A percentile compares a stretch with the other conserved stretches of the same genome.
Evolutionary conservation across 164 flowering plant species (phyloP).

Genomic region (Euptelea pleiosperma): DNA sequence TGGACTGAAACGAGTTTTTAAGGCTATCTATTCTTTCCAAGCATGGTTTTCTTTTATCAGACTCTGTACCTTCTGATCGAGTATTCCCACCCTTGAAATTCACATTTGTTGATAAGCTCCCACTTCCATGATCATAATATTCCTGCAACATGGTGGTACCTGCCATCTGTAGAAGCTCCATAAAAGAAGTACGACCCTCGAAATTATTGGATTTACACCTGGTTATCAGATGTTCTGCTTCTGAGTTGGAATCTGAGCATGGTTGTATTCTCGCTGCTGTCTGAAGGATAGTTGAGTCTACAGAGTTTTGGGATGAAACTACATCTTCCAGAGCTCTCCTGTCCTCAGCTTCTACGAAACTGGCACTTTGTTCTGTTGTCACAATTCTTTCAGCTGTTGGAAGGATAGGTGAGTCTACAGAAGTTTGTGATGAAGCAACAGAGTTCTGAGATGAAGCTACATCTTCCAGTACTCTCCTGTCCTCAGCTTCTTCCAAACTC

Average conservation of each 20-base stretch:
- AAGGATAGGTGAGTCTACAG: slow-evolving; percentile 25
- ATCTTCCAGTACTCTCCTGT: slow-evolving; percentile 34
- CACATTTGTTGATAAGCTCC: slow-evolving; percentile 13
- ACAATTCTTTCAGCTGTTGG: not conserved
- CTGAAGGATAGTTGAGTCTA: slow-evolving; percentile 23
- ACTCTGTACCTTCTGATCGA: slow-evolving; percentile 15
- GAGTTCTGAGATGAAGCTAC: slow-evolving; percentile 52
- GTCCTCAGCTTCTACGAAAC: slow-evolving; percentile 8
- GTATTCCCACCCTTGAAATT: slow-evolving; percentile 9
- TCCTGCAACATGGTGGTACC: slow-evolving; percentile 26
- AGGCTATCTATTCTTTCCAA: slow-evolving; percentile 10
- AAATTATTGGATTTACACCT: slow-evolving; percentile 15
- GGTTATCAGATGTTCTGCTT: slow-evolving; percentile 37
- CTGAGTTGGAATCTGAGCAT: slow-evolving; percentile 53
- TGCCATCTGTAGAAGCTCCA: slow-evolving; percentile 26
- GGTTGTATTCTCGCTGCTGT: slow-evolving; percentile 33
- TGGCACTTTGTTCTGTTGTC: not conserved
- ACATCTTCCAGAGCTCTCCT: slow-evolving; percentile 12
- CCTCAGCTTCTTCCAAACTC: slow-evolving; percentile 19
- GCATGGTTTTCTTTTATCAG: slow-evolving; percentile 4
- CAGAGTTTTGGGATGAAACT: slow-evolving; percentile 20
- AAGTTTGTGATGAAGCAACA: slow-evolving; percentile 26
- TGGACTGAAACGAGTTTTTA: slow-evolving; percentile 8
- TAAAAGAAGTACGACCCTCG: slow-evolving; percentile 16
- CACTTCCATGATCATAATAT: slow-evolving; percentile 14